phyloP scores from a whole-genome alignment of 208 protist species.

The Trichomonas gallinae region DNA sequence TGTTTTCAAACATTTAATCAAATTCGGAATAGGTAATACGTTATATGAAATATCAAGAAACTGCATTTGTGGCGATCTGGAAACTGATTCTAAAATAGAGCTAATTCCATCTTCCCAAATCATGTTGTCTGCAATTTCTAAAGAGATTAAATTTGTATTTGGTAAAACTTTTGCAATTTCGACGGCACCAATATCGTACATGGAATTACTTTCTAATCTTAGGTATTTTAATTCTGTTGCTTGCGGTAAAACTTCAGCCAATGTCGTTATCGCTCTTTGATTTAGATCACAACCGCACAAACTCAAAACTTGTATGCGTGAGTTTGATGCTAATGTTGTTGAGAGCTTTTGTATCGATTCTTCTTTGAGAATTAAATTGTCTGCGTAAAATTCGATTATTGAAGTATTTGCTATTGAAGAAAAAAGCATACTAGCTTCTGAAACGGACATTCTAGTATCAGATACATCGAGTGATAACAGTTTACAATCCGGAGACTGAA shows the following conservation, averaged over 20 bases:
- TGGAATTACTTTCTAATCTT: not conserved
- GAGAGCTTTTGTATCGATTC: not conserved
- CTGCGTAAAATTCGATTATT: not conserved
- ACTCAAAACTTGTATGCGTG: not conserved
- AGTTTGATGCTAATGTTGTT: not conserved
- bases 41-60: not conserved
- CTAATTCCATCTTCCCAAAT: not conserved
- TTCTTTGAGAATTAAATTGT: not conserved
- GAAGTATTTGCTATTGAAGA: not conserved
- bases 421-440: not conserved
- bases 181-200: not conserved
- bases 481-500: not conserved
- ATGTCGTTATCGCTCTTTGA: not conserved
- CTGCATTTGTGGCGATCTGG: not conserved
- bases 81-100: not conserved
- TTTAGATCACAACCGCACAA: not conserved
- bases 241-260: not conserved
- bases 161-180: not conserved
- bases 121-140: not conserved
- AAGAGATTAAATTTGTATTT: not conserved
- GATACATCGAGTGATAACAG: not conserved
- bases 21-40: not conserved
- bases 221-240: not conserved
- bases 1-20: not conserved
- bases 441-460: not conserved